Base-by-base conservation (phyloP, 768 basidiomycete species). In the Pleurotus sapidus region DNA sequence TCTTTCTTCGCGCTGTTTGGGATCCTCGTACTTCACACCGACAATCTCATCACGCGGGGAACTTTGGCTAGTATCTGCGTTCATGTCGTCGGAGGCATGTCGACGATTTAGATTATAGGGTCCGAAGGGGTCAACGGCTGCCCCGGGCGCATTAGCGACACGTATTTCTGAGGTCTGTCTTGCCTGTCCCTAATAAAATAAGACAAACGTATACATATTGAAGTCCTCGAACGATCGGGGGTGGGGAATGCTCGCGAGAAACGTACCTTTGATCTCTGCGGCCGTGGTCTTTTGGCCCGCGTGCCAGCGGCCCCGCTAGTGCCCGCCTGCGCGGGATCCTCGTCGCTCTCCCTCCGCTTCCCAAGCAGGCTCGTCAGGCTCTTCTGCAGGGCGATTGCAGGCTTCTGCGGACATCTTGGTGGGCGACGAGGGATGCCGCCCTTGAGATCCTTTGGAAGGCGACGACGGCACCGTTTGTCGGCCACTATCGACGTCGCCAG, bases 21-120 rank as follows among this genome's bases (percentile, higher is more conserved):
- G 86, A 68, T 90, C 88, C 65, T 87, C 86, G 60, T 89, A 91
- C 57, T 74, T 76, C 7, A 90, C 86, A 4, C 79, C 74, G 67
- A 83, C 71, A 61, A 79, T 78, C 11, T 34, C 30, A 60, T 78
- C 75, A n/a, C 79, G 77, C 55, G 65, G 63, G 23, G 18, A 20
- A 23, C 62, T 68, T 18, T 72, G 67, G 24, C 54, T 47, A 27
- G 60, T 58, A 15, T 63, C 59, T 49, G 58, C 18, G 59, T 65
- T 68, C 67, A 64, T 60, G 60, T 72, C 70, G 3, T 73, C 64
- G 20, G 72, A 67, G 5, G 61, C 49, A 7, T 71, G 72, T 38
- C 64, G 68, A 2, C 64, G 63, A 39, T 61, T 53, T 7, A 34
- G 39, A 15, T 64, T 23, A 67, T 61, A 8, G 65, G 63, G 12